Base-by-base conservation (phyloP, 257 asterid genomes). In the Vinca minor region DNA sequence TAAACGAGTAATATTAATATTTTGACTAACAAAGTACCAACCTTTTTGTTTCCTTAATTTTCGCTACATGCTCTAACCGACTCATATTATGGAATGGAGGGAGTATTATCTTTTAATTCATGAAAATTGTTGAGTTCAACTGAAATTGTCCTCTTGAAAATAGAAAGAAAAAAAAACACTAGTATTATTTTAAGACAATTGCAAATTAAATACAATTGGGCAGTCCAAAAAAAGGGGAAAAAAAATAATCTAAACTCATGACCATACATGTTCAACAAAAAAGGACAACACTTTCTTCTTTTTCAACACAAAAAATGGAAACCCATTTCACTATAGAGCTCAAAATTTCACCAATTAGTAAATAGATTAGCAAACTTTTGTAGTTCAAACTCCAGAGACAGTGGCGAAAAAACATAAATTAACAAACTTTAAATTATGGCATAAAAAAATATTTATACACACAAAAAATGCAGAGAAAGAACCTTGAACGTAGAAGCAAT, bases 401-500 rank as follows among this genome's bases (percentile, higher is more conserved):
- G 49, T 44, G 20, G n/a, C n/a, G 9, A 4, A 44, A 44, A 12
- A 44, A 44, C 49, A n/a, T 44, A 44, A 44, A 44, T 44, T 44
- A 15, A 20, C 0, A 44, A 44, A 8, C 49, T 46, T 46, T n/a
- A 63, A 29, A 58, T 35, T 11, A 10, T 13, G 8, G 20, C 49
- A 17, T 44, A 15, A 15, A 15, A 23, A n/a, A 60, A 39, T 3
- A 55, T 28, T 28, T 54, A 29, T 55, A 45, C 4, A 38, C 23
- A 41, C 3, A 38, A 54, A 14, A 36, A 1, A 14, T n/a, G 52
- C 5, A 25, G n/a, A 9, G 3, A 31, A 17, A 29, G 42, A 14
- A 91, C 98, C 98, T 86, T 92, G 98, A 63, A 92, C 98, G 67
- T 92, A 92, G 79, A 92, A 92, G 80, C 96, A 92, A 67, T 92